Base-by-base conservation (phyloP, 495 filamentous ascomycete species). In the Penicillium paxilli region DNA sequence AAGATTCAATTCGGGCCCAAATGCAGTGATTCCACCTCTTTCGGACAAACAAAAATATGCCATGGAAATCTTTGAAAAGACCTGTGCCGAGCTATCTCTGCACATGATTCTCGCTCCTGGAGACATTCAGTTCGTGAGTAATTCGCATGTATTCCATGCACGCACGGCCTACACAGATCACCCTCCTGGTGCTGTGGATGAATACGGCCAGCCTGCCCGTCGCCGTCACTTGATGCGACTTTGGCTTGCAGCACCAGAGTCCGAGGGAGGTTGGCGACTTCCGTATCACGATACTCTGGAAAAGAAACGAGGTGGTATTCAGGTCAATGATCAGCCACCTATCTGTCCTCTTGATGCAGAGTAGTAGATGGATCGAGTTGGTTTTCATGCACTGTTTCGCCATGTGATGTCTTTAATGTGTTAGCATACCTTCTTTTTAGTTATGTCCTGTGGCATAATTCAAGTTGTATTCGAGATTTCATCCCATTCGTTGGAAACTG, bases 281-380 rank as follows among this genome's bases (percentile, higher is more conserved):
- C 88, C 88, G 5, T 91, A 88, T 68, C 77, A 79, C 44, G 90
- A 92, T 72, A 81, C 80, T 26, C 63, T 79, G 14, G 82, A 90
- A 72, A 86, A 86, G 77, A 93, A 92, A 72, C 74, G 90, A 12
- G 88, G 90, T 2, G 90, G 90, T 0, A 84, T 93, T 25, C 90
- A 92, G 64, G 90, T 94, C 1, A 81, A 92, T 64, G 79, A 93
- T 63, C 83, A 79, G 11, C 64, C 80, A 2, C 87, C 88, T 5
- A 62, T 72, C 10, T 79, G 77, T 51, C 85, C 85, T 0, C 65
- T 87, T 44, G 86, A 88, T 75, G 85, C 83, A 4, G 85, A 89
- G 67, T 87, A 78, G 35, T n/a, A n/a, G n/a, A n/a, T n/a, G n/a
- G n/a, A n/a, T n/a, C n/a, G n/a, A n/a, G n/a, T n/a, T n/a, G n/a